Base-by-base conservation (phyloP, 768 basidiomycete genomes). In the Boletus sensibilis region DNA sequence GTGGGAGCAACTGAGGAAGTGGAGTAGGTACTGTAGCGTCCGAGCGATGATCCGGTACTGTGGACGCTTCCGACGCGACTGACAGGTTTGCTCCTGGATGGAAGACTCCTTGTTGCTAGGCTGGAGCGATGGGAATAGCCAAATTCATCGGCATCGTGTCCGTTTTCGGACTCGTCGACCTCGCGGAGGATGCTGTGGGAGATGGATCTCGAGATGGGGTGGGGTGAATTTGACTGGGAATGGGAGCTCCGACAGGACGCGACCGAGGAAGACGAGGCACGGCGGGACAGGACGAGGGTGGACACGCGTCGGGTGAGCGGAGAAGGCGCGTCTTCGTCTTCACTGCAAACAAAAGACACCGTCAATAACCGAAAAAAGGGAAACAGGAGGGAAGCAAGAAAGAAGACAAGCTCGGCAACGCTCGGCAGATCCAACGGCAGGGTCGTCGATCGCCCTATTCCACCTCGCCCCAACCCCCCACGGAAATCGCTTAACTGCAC, bases 241-340 rank as follows among this genome's bases (percentile, higher is more conserved):
- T 39, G 54, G 29, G 60, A 43, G 12, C 58, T 69, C 12, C 56
- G 58, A 14, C 10, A 53, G 14, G 64, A 68, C 20, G 50, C 68
- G 37, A 81, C 63, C 10, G 80, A 82, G 6, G 78, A 74, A 1
- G 74, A 70, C 0, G 81, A 85, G 14, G 78, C 69, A 7, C 74
- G 76, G 5, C 76, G 73, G 1, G 78, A 72, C 18, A 87, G 73
- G 61, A 81, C 79, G 50, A 87, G 78, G 0, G 77, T 70, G 5
- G 86, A 87, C 6, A 88, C 70, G 9, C 86, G 82, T 11, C 80
- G 76, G 0, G 87, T 88, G 13, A 88, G 78, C 2, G 83, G 78
- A 0, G 84, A 86, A 6, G 86, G 86, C 0, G 86, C 85, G 55
- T 86, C 84, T 74, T 88, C 87, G 68, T 88, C 87, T 74, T 88